Evolutionary conservation across 305 asterid species (phyloP).

Genomic region (Fraxinus latifolia): DNA sequence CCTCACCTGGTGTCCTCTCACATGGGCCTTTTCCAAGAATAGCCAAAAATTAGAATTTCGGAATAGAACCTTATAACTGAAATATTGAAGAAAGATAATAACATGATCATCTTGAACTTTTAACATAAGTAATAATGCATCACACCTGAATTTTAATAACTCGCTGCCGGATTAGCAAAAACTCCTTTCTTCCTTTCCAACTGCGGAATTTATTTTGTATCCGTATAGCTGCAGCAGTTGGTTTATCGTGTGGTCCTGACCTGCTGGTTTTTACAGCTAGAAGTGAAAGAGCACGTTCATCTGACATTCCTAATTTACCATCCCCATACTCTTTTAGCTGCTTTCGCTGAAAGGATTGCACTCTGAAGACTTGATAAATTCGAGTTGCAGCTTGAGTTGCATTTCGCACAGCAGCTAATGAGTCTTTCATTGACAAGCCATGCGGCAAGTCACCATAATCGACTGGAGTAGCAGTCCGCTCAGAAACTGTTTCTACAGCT

Average conservation of each 20-base stretch:
- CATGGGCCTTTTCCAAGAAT: conserved; percentile 69
- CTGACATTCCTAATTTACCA: conserved; percentile 55
- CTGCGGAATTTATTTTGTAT: conserved; percentile 94
- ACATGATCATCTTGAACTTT: neutral
- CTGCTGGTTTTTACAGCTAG: conserved; percentile 56
- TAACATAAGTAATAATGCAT: conserved; percentile 14
- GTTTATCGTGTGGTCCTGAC: conserved; percentile 52
- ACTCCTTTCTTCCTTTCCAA: conserved; percentile 92
- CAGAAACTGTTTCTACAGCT: conserved; percentile 61
- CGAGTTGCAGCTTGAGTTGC: conserved; percentile 99
- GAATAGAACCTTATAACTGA: conserved; percentile 1
- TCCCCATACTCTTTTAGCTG: conserved; percentile 58
- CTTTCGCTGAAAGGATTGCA: conserved; percentile 90
- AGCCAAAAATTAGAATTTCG: conserved; percentile 26
- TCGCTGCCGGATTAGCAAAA: conserved; percentile 63
- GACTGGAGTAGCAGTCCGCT: conserved; percentile 63
- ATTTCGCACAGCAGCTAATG: conserved; percentile 90
- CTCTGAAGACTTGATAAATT: conserved; percentile 78
- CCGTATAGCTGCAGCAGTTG: conserved; percentile 77
- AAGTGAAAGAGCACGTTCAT: conserved; percentile 71
- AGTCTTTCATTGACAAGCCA: conserved; percentile 78
- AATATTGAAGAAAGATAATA: conserved; percentile 9
- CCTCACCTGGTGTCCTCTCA: conserved; percentile 98
- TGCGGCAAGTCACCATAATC: conserved; percentile 57
- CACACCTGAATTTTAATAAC: conserved; percentile 88